These are phyloP conservation scores for Wickerhamomyces mucosus DNA, from an alignment of 805 yeast species.

Conservation along the genomic window DNA sequence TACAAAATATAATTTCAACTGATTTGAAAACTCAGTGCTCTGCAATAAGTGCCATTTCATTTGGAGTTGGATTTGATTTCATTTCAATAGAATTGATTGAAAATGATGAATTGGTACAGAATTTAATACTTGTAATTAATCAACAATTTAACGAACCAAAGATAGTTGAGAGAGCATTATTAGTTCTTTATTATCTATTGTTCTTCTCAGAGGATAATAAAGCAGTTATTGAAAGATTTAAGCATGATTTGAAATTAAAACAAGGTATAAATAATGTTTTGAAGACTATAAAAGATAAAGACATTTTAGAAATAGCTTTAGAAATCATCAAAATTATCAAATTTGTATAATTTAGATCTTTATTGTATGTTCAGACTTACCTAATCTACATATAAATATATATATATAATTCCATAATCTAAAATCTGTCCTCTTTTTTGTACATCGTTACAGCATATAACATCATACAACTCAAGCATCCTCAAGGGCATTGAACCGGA, in stretches of 20 bases:
- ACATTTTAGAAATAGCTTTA: constrained; percentile 11
- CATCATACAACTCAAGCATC: too few species aligned
- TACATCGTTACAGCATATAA: too few species aligned
- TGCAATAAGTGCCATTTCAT: constrained; percentile 28
- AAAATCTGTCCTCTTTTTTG: too few species aligned
- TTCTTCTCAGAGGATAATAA: constrained; percentile 17
- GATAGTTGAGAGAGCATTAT: constrained; percentile 24
- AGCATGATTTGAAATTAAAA: constrained; percentile 4
- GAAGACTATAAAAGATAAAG: constrained; percentile 1
- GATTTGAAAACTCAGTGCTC: constrained; percentile 34
- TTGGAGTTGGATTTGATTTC: constrained; percentile 26
- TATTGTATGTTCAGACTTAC: too few species aligned
- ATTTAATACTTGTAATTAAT: constrained; percentile 16
- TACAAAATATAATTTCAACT: constrained; percentile 28
- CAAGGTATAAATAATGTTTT: constrained; percentile 1
- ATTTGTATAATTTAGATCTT: background rate
- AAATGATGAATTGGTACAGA: constrained; percentile 17
- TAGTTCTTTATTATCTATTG: constrained; percentile 20
- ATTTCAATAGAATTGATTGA: constrained; percentile 23
- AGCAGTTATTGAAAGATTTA: background rate
- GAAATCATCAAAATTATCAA: constrained; percentile 6
- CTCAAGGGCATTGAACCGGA: too few species aligned
- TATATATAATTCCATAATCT: too few species aligned
- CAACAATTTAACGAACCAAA: constrained; percentile 22
- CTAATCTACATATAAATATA: too few species aligned